Conservation (phyloP, 176 grass and related monocot genomes). For the Juncus inflexus region DNA sequence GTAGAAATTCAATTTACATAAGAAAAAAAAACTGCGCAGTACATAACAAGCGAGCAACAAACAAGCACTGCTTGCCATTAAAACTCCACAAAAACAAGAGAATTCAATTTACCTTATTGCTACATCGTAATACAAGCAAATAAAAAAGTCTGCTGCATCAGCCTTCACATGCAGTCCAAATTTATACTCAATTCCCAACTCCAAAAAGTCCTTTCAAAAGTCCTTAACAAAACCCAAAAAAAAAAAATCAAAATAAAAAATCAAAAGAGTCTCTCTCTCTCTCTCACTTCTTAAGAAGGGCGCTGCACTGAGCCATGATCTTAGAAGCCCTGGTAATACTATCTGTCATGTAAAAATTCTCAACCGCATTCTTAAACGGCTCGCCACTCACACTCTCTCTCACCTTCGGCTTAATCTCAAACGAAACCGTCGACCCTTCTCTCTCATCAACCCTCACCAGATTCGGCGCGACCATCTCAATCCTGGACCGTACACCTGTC, state of each 20-base stretch:
- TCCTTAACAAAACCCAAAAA: slow-evolving; percentile 11
- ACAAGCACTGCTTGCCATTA: slow-evolving; percentile 9
- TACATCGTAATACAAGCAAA: slow-evolving; percentile 18
- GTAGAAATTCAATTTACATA: not conserved
- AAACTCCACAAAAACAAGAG: slow-evolving; percentile 12
- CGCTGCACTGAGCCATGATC: slow-evolving; percentile 97
- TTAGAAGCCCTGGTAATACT: slow-evolving; percentile 90
- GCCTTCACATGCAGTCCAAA: slow-evolving; percentile 9
- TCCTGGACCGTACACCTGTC: slow-evolving; percentile 43
- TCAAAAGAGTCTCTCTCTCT: not conserved
- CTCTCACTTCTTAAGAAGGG: slow-evolving; percentile 72
- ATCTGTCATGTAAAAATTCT: slow-evolving; percentile 98
- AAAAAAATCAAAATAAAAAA: slow-evolving; percentile 22
- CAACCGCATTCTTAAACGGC: slow-evolving; percentile 54
- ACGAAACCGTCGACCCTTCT: slow-evolving; percentile 49
- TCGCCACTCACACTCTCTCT: slow-evolving; percentile 46
- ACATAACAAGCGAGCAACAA: not conserved
- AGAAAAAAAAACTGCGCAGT: not conserved
- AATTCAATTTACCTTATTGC: slow-evolving; percentile 25
- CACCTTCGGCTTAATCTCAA: slow-evolving; percentile 59
- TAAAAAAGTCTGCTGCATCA: slow-evolving; percentile 1
- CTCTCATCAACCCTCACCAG: slow-evolving; percentile 74
- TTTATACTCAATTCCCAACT: slow-evolving; percentile 25
- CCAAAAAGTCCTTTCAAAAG: not conserved
- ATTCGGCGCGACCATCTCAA: slow-evolving; percentile 67